These are phyloP conservation scores for Ophidiomyces ophidiicola DNA, from an alignment of 2,329 filamentous ascomycete species.

Conservation along the genomic window DNA sequence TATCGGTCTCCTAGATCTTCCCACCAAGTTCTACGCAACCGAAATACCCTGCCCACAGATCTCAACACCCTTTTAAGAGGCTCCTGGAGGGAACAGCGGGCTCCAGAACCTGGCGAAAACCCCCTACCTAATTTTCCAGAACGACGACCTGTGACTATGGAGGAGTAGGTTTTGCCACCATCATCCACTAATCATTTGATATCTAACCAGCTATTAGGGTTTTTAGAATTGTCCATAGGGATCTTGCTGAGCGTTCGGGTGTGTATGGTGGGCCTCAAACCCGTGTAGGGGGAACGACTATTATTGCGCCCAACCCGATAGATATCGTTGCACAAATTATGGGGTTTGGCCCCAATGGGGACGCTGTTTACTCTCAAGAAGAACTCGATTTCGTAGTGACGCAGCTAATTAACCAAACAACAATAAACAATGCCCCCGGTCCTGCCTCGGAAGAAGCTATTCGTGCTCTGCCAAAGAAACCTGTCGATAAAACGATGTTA, in stretches of 20 bases:
- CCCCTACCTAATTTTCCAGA: no score
- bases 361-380: conserved; percentile 83
- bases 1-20: conserved; percentile 17
- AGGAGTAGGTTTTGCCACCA: conserved; percentile 3
- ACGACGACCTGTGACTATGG: not conserved
- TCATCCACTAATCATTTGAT: not conserved
- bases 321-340: conserved; percentile 10
- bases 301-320: conserved; percentile 12
- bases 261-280: no score
- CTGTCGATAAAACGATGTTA: conserved; percentile 58
- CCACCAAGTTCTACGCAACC: no score
- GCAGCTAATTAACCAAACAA: conserved; percentile 71
- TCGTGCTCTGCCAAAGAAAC: conserved; percentile 56
- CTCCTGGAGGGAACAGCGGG: conserved; percentile 32
- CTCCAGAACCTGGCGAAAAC: not conserved
- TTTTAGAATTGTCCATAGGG: conserved; percentile 6
- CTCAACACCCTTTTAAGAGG: conserved; percentile 31
- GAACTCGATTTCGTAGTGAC: conserved; percentile 80
- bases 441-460: conserved; percentile 70
- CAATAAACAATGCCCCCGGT: conserved; percentile 61
- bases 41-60: conserved; percentile 25
- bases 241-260: conserved; percentile 2
- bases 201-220: not conserved
- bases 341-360: conserved; percentile 10
- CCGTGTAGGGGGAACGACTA: conserved; percentile 2